Evolutionary conservation across 192 early-diverging fungal genomes (phyloP).

Genomic region (Mortierella antarctica): DNA sequence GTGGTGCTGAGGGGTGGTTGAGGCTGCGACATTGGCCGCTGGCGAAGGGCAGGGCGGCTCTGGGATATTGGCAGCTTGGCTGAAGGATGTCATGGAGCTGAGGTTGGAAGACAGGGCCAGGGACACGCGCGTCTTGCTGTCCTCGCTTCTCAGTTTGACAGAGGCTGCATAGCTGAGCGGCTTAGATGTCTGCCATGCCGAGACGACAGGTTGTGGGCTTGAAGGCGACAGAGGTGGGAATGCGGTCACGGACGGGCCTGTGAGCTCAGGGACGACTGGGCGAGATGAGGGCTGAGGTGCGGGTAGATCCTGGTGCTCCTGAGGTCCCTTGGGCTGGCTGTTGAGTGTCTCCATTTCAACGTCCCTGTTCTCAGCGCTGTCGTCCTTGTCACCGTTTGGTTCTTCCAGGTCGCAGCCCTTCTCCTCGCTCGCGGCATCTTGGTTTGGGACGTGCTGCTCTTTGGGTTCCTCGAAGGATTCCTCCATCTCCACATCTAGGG

Average conservation of each 20-base stretch:
- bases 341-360: background rate
- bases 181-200: background rate
- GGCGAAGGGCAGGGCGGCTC: slow-evolving; percentile 24
- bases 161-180: slow-evolving; percentile 40
- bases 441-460: background rate
- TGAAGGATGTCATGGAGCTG: slow-evolving; percentile 41
- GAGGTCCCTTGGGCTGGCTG: background rate
- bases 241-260: background rate
- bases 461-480: slow-evolving; percentile 9
- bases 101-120: background rate
- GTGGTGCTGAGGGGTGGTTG: background rate
- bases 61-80: slow-evolving; percentile 31
- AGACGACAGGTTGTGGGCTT: background rate
- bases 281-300: no score
- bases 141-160: slow-evolving; percentile 24
- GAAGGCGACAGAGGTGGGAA: slow-evolving; percentile 13
- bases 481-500: slow-evolving; percentile 42
- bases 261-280: background rate
- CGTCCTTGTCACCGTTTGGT: background rate
- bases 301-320: background rate
- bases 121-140: slow-evolving; percentile 3
- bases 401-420: background rate
- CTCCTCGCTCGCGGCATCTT: background rate
- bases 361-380: background rate
- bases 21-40: background rate